Conservation (phyloP, 495 filamentous ascomycete species). For the Bacidia rubella region DNA sequence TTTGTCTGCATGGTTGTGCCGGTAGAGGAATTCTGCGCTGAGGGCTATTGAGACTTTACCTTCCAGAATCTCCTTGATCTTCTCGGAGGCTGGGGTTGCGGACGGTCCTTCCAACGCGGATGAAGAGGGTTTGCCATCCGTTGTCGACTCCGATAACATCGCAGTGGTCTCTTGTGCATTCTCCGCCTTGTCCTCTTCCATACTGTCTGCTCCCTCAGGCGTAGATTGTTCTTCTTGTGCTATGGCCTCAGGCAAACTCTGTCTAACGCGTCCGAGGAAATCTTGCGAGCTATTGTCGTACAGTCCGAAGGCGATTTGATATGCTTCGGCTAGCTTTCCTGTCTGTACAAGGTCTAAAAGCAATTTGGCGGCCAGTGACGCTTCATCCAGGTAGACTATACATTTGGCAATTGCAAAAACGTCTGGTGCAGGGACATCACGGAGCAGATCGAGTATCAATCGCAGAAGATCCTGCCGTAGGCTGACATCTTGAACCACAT, state of each 20-base stretch:
- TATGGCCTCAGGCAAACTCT: constrained; percentile 47
- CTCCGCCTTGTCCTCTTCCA: constrained; percentile 34
- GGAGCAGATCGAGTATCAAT: constrained; percentile 76
- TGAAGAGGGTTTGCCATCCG: constrained; percentile 19
- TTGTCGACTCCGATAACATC: constrained; percentile 33
- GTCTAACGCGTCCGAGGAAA: constrained; percentile 80
- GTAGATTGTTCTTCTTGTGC: constrained; percentile 17
- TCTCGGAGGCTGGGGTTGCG: constrained; percentile 37
- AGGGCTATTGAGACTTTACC: constrained; percentile 86
- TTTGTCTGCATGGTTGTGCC: constrained; percentile 79
- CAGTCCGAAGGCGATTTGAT: constrained; percentile 95
- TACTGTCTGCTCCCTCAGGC: constrained; percentile 22
- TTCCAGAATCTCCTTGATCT: constrained; percentile 73
- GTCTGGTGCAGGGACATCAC: constrained; percentile 78
- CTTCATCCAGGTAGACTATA: constrained; percentile 88
- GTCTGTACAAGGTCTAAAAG: constrained; percentile 69
- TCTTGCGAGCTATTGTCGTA: constrained; percentile 98
- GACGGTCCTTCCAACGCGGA: constrained; percentile 25
- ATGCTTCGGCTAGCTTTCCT: constrained; percentile 72
- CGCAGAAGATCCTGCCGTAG: constrained; percentile 76
- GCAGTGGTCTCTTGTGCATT: constrained; percentile 40
- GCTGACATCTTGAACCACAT: constrained; percentile 84
- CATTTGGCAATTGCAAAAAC: constrained; percentile 98
- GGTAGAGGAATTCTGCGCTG: constrained; percentile 89
- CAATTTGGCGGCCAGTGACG: constrained; percentile 80